phyloP scores from a whole-genome alignment of 192 early-diverging fungal genomes.

The Mycoemilia scoparia region DNA sequence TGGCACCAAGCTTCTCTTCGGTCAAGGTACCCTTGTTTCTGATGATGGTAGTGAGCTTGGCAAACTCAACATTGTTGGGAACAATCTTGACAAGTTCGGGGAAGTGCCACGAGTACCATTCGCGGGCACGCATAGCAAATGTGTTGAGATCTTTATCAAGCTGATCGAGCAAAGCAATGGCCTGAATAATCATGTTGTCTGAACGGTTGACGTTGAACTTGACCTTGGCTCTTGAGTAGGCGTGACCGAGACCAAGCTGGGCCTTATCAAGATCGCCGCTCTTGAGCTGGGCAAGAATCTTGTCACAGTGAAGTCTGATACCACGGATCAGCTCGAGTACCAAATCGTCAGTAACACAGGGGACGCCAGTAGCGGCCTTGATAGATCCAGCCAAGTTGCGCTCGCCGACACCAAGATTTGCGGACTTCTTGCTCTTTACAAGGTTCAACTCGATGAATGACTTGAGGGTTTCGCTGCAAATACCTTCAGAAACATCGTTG shows the following conservation, averaged over 20 bases:
- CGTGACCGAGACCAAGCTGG: slow-evolving; percentile 94
- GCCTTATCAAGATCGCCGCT: slow-evolving; percentile 81
- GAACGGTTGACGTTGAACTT: slow-evolving; percentile 99
- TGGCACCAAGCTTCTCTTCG: slow-evolving; percentile 47
- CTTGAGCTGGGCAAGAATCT: slow-evolving; percentile 76
- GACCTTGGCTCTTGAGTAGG: slow-evolving; percentile 95
- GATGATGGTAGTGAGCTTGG: slow-evolving; percentile 75
- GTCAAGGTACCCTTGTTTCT: slow-evolving; percentile 80
- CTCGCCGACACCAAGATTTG: slow-evolving; percentile 80
- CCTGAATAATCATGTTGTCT: slow-evolving; percentile 94
- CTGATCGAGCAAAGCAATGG: slow-evolving; percentile 87
- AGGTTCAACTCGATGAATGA: slow-evolving; percentile 92
- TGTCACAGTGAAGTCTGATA: slow-evolving; percentile 76
- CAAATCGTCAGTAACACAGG: slow-evolving; percentile 64
- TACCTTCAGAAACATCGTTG: slow-evolving; percentile 94
- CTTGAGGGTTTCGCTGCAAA: slow-evolving; percentile 73
- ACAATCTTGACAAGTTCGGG: slow-evolving; percentile 96
- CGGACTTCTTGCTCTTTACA: slow-evolving; percentile 50
- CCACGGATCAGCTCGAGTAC: slow-evolving; percentile 86
- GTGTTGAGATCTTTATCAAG: slow-evolving; percentile 98
- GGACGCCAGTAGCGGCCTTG: slow-evolving; percentile 44
- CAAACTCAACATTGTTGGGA: slow-evolving; percentile 80
- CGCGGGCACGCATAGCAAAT: slow-evolving; percentile 88
- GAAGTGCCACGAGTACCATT: slow-evolving; percentile 99
- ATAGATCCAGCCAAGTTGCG: slow-evolving; percentile 56